A percentile compares a stretch with the other conserved stretches of the same genome.
Conservation (phyloP, 495 filamentous ascomycete genomes). For the Schizothecium vesticola region DNA sequence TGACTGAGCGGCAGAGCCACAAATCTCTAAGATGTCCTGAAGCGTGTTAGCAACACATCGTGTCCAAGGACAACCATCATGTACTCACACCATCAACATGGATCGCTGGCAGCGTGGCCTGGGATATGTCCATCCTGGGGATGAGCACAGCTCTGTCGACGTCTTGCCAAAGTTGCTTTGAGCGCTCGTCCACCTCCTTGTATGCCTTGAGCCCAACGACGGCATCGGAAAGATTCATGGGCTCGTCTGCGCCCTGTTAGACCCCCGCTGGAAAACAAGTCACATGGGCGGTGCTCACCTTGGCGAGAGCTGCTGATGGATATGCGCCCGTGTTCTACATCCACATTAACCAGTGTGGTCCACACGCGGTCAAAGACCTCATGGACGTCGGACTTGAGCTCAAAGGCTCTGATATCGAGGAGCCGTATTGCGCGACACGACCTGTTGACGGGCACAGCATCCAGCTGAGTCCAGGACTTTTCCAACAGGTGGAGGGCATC, state of each 20-base stretch:
- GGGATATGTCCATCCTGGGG: slow-evolving; percentile 42
- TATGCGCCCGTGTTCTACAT: slow-evolving; percentile 43
- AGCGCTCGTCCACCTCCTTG: slow-evolving; percentile 47
- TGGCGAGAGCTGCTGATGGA: slow-evolving; percentile 40
- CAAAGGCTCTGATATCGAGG: slow-evolving; percentile 44
- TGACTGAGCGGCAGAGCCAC: slow-evolving; percentile 32
- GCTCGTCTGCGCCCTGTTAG: slow-evolving; percentile 38
- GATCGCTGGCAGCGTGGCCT: slow-evolving; percentile 28
- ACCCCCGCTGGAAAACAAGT: not conserved
- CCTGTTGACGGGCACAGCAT: slow-evolving; percentile 39
- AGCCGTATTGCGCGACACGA: slow-evolving; percentile 45
- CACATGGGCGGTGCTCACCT: slow-evolving; percentile 25
- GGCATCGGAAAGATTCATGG: slow-evolving; percentile 42
- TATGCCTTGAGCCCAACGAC: slow-evolving; percentile 46
- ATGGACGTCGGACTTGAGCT: slow-evolving; percentile 53
- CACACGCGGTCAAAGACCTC: slow-evolving; percentile 52
- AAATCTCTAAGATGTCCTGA: slow-evolving; percentile 29
- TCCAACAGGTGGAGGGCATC: slow-evolving; percentile 49
- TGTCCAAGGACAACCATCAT: not conserved
- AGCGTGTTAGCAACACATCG: not conserved
- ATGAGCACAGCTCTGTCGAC: slow-evolving; percentile 45
- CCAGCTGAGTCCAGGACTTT: slow-evolving; percentile 42
- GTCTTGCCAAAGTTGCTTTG: slow-evolving; percentile 46
- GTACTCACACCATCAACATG: slow-evolving; percentile 36
- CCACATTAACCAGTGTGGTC: slow-evolving; percentile 52